Base-by-base conservation (phyloP, 2,329 filamentous ascomycete genomes). In the Colletotrichum echinochloae region DNA sequence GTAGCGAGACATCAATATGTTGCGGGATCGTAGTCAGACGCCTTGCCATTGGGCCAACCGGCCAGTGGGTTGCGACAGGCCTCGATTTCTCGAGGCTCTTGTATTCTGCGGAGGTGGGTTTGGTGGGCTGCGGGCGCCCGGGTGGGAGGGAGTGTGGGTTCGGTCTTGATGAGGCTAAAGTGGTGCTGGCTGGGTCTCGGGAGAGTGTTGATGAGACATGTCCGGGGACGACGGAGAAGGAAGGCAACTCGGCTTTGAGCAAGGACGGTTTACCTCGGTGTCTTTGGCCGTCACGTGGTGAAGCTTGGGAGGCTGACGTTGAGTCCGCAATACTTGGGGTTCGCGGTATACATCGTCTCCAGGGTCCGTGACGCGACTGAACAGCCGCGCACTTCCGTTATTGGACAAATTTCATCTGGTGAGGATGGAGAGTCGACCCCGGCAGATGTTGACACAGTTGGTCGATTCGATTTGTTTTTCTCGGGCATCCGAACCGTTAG, bases 1-100 rank as follows among this genome's bases (percentile, higher is more conserved):
- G 41, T 14, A 16, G 28, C 14, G 14, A 14, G 14, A 49, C 4
- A 8, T 9, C 9, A 14, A 20, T 11, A 14, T 23, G 51, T n/a
- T 37, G 30, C 16, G 39, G 57, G 33, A 46, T 80, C 78, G 78
- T 80, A 80, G 79, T 81, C 78, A 80, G 77, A 80, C 79, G 79
- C 78, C 79, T 80, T 81, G 78, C 74, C 78, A 80, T 78, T 78
- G 76, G 76, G 76, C 77, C 78, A 79, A 70, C 67, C 67, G 67
- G 67, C 64, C 67, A 20, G 33, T 60, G 14, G 28, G 39, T 9
- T 48, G 39, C 5, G 41, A 18, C 26, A 6, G 1, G 20, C 44
- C 8, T 20, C 8, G 20, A 35, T 9, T 30, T 3, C 3, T 37
- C 8, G 30, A 23, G 44, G n/a, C 14, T 35, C 44, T 23, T 9